A percentile compares a stretch with the other conserved stretches of the same genome.
phyloP scores from a whole-genome alignment of 1,284 basidiomycete genomes.

The Rhodotorula sp. region DNA sequence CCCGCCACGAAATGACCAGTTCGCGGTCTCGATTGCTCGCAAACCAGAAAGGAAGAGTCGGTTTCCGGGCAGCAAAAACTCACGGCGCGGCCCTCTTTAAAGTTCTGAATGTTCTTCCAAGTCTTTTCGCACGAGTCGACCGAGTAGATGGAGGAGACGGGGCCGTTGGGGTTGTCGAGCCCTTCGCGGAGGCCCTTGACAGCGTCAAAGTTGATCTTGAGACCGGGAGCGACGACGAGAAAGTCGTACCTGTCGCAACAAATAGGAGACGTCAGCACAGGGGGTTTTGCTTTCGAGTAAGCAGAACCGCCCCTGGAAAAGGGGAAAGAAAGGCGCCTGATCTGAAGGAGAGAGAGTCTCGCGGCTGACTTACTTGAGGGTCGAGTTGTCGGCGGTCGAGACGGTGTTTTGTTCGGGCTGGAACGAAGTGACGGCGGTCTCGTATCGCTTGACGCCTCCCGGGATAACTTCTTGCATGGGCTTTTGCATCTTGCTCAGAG shows the following conservation, averaged over 20 bases:
- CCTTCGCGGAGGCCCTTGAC: constrained; percentile 78
- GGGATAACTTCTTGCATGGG: constrained; percentile 71
- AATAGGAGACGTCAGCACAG: not conserved
- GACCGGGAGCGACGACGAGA: constrained; percentile 83
- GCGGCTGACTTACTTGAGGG: constrained; percentile 64
- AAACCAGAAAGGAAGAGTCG: no score
- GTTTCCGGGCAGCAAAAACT: not conserved
- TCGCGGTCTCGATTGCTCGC: no score
- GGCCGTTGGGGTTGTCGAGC: constrained; percentile 69
- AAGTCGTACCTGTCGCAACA: constrained; percentile 63
- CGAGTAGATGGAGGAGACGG: constrained; percentile 93
- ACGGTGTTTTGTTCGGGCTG: constrained; percentile 73
- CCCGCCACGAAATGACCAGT: no score
- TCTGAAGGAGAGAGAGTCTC: not conserved
- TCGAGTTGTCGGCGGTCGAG: constrained; percentile 66
- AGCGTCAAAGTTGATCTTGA: constrained; percentile 71
- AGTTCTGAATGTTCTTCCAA: constrained; percentile 73
- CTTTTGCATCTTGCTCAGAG: constrained; percentile 66
- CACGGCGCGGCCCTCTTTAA: constrained; percentile 70
- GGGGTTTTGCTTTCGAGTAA: no score
- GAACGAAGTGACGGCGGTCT: constrained; percentile 72
- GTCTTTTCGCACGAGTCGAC: constrained; percentile 83
- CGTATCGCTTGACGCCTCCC: constrained; percentile 68
- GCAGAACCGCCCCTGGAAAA: not conserved
- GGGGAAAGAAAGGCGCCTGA: not conserved